Conservation (phyloP, 78 protist genomes). For the slime mould (Dictyostelium discoideum) region DNA sequence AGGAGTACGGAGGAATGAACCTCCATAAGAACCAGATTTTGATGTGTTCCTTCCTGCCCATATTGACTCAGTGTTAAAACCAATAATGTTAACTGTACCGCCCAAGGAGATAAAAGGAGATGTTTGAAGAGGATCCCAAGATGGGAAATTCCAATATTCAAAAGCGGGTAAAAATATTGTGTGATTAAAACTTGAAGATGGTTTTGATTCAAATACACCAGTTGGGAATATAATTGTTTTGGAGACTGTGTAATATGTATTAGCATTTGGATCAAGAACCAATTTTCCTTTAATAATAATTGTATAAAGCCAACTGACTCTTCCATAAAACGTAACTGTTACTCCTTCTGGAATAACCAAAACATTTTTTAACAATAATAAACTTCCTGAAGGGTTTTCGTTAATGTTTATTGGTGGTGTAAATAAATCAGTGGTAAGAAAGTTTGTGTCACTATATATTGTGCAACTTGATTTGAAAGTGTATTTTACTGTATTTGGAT, state of each 20-base stretch:
- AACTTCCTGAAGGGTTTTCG: background rate
- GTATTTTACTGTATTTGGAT: background rate
- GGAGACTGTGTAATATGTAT: background rate
- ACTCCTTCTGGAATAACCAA: background rate
- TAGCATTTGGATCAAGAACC: background rate
- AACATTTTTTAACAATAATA: background rate
- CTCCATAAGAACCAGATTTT: background rate
- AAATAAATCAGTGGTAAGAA: background rate
- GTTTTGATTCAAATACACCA: conserved; percentile 1
- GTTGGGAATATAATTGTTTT: background rate
- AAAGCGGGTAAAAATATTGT: background rate
- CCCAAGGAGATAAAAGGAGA: background rate
- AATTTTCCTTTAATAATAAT: background rate
- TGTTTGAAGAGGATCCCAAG: background rate
- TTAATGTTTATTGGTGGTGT: background rate
- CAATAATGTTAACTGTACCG: background rate
- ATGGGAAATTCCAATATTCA: background rate
- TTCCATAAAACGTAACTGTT: background rate
- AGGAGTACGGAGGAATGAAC: background rate
- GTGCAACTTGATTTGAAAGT: background rate
- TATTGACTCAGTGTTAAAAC: background rate
- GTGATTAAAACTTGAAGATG: background rate
- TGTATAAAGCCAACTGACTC: background rate
- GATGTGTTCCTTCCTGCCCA: background rate
- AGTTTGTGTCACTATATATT: background rate